Percentiles rank a stretch among this genome's conserved stretches.
Conservation (phyloP, 2,329 filamentous ascomycete genomes). For the Neonectria coccinea region DNA sequence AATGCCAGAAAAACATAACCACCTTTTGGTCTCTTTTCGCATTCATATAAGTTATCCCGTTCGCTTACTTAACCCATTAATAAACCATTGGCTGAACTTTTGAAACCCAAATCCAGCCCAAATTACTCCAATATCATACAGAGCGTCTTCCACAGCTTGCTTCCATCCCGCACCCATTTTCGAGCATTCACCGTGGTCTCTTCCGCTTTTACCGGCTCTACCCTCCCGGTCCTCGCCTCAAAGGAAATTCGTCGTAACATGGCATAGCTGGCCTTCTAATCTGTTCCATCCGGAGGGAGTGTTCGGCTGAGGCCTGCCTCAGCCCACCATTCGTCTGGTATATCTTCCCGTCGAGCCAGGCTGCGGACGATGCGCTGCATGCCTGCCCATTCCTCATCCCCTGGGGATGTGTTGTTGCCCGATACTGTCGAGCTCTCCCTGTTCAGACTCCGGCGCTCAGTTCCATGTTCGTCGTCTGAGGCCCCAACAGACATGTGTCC, state of each 20-base stretch:
- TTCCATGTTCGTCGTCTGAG: constrained; percentile 44
- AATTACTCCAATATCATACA: constrained; percentile 23
- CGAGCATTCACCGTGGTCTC: constrained; percentile 1
- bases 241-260: constrained; percentile 21
- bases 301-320: constrained; percentile 74
- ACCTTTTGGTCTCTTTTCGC: constrained; percentile 14
- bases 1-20: constrained; percentile 9
- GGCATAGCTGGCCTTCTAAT: constrained; percentile 31
- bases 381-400: constrained; percentile 62
- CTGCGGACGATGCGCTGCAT: constrained; percentile 80
- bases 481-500: constrained; percentile 43
- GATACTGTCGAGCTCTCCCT: constrained; percentile 39
- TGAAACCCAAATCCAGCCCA: constrained; percentile 7
- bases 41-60: constrained; percentile 8
- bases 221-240: background rate
- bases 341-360: constrained; percentile 77
- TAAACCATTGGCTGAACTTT: constrained; percentile 13
- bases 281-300: constrained; percentile 50
- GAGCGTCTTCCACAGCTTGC: background rate
- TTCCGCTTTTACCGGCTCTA: background rate
- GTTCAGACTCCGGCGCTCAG: constrained; percentile 34
- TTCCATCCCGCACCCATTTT: constrained; percentile 6
- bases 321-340: constrained; percentile 87
- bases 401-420: constrained; percentile 33
- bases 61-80: constrained; percentile 23